phyloP scores from a whole-genome alignment of 1,139 yeast species.

The Taphrina confusa region DNA sequence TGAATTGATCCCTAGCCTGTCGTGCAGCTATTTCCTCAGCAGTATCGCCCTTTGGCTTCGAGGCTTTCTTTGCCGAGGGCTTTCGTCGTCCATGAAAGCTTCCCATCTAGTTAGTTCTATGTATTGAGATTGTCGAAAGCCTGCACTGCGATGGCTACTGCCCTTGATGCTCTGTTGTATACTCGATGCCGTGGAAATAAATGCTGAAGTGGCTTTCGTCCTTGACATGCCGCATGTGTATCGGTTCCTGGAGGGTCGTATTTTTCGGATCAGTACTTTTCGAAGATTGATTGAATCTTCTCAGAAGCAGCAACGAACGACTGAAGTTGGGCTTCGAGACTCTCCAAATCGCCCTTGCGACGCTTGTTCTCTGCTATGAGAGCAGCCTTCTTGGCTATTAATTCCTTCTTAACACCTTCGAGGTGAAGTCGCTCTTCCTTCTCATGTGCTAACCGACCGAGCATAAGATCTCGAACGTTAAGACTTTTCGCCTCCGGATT shows the following conservation, averaged over 20 bases:
- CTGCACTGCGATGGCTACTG: no score
- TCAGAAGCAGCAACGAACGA: slow-evolving; percentile 39
- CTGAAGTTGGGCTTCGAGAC: slow-evolving; percentile 42
- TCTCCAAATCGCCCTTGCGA: slow-evolving; percentile 43
- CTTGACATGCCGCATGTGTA: not conserved
- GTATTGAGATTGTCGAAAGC: not conserved
- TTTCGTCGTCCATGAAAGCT: slow-evolving; percentile 18
- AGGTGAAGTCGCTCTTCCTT: slow-evolving; percentile 45
- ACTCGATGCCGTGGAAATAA: no score
- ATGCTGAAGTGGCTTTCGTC: not conserved
- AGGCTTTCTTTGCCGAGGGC: slow-evolving; percentile 23
- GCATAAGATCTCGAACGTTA: slow-evolving; percentile 43
- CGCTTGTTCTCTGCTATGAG: slow-evolving; percentile 42
- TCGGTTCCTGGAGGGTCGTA: slow-evolving; percentile 3
- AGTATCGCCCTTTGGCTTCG: slow-evolving; percentile 16
- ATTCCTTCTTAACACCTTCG: slow-evolving; percentile 42
- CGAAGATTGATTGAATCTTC: slow-evolving; percentile 16
- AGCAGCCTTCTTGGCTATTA: slow-evolving; percentile 41
- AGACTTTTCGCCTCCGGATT: slow-evolving; percentile 43
- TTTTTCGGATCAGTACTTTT: slow-evolving; percentile 2
- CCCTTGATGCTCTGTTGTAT: no score
- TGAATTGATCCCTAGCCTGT: slow-evolving; percentile 23
- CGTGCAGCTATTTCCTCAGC: slow-evolving; percentile 26
- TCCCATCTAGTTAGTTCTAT: slow-evolving; percentile 15
- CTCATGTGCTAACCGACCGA: slow-evolving; percentile 43